Evolutionary conservation across 2,329 filamentous ascomycete species (phyloP), one percentile per base, ranked within the genome.

Genomic region (Xylariaceae sp.): DNA sequence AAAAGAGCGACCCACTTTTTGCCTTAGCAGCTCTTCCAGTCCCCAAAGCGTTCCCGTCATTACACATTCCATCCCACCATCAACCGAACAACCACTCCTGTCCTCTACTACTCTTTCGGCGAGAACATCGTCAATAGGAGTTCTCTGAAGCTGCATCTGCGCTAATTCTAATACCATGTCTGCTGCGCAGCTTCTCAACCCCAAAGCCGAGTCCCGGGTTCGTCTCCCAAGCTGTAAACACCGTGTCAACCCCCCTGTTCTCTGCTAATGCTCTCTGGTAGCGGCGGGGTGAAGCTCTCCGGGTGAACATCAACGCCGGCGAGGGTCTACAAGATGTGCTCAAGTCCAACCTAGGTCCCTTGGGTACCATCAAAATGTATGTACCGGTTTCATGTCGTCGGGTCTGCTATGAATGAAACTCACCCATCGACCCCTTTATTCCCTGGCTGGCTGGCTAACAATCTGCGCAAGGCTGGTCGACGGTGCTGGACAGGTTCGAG

Each of bases 201-300:
- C 94, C 64, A 99, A 99, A 82, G 94, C 94, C 72, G 94, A 99
- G 81, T 97, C 92, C 71, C 88, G 94, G 79, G 92, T 95, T 64
- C 55, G 63, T 62, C 52, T 58, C 15, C 10, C 44, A 9, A 50
- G 23, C 48, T 45, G 17, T 45, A 35, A 37, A 42, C 42, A 13
- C 6, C 49, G 13, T 11, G 49, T 51, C 13, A 6, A 35, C 30
- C 9, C 23, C 23, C 49, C 11, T 23, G 49, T 35, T 6, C 30
- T 35, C 69, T 70, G 50, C 57, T 57, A 60, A 58, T 48, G 8
- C 79, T 77, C 72, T 69, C 70, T 72, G 66, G 65, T 72, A 96
- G 92, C 88, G 94, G 82, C 88, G 94, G 82, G 94, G 91, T 76
- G 94, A 99, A 86, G 94, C 94, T 82, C 82, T 99, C 64, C 86